Evolutionary conservation across 1,284 basidiomycete species (phyloP).

Genomic region (Acaromyces ingoldii): DNA sequence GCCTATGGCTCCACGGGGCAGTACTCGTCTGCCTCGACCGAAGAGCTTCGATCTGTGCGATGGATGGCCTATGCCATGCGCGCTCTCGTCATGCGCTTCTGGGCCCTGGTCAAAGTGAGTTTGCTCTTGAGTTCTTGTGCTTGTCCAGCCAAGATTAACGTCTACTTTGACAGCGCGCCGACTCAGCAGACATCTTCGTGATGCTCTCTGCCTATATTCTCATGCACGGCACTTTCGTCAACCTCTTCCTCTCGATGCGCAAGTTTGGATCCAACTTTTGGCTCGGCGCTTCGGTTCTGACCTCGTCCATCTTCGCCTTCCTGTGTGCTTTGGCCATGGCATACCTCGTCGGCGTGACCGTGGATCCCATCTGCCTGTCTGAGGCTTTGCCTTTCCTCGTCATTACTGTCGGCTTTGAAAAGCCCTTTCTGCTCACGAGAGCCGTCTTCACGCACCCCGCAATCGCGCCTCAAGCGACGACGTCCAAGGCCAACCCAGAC

Average conservation of each 20-base stretch:
- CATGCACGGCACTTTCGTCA: conserved; percentile 93
- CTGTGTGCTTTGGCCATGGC: conserved; percentile 80
- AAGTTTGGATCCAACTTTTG: conserved; percentile 48
- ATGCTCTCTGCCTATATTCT: conserved; percentile 91
- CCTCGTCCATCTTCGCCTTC: conserved; percentile 80
- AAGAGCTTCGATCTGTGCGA: conserved; percentile 36
- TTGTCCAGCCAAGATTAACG: too few relatives aligned
- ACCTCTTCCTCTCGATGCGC: conserved; percentile 54
- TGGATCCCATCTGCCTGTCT: conserved; percentile 86
- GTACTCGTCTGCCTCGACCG: conserved; percentile 11
- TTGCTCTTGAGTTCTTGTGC: too few relatives aligned
- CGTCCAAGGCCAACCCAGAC: conserved; percentile 16
- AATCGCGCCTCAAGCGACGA: conserved; percentile 53
- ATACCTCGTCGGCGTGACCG: conserved; percentile 73
- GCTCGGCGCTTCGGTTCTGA: conserved; percentile 67
- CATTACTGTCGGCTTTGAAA: conserved; percentile 96
- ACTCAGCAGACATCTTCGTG: conserved; percentile 90
- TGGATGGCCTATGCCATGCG: conserved; percentile 43
- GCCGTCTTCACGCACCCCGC: conserved; percentile 85
- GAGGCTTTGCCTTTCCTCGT: conserved; percentile 97
- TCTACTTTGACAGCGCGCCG: conserved; percentile 78
- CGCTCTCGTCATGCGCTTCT: conserved; percentile 44
- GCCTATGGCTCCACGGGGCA: background rate
- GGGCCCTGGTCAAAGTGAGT: conserved; percentile 34
- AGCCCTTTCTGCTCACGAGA: conserved; percentile 83